phyloP scores from a whole-genome alignment of 176 grass and related monocot genomes.

The Musa schizocarpa region DNA sequence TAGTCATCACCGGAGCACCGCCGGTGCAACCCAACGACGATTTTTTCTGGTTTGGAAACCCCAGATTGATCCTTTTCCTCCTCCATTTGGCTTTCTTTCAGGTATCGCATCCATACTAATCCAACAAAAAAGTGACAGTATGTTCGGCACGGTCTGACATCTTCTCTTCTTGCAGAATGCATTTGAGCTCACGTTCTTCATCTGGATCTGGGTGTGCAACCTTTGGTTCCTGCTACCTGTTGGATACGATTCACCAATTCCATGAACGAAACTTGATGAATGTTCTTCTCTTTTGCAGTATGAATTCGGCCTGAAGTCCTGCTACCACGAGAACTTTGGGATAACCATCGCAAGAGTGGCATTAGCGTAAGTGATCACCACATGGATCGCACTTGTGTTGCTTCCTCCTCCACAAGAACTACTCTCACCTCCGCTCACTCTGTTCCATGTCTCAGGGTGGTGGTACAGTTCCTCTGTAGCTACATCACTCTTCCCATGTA shows the following conservation, averaged over 20 bases:
- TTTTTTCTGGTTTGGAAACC: slow-evolving; percentile 13
- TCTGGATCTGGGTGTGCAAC: slow-evolving; percentile 8
- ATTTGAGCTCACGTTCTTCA: slow-evolving; percentile 15
- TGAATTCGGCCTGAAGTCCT: slow-evolving; percentile 13
- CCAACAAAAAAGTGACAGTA: too few species aligned
- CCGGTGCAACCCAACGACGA: slow-evolving; percentile 13
- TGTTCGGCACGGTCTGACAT: too few species aligned
- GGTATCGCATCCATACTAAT: neutral
- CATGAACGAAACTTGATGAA: neutral
- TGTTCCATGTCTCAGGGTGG: slow-evolving; percentile 4
- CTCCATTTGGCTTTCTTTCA: slow-evolving; percentile 15
- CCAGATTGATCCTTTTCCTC: slow-evolving; percentile 4
- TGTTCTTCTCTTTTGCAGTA: neutral
- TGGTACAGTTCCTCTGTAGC: slow-evolving; percentile 10
- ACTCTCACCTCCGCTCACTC: neutral
- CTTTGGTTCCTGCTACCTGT: neutral
- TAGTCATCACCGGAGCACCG: slow-evolving; percentile 3
- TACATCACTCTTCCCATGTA: slow-evolving; percentile 18
- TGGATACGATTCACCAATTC: neutral
- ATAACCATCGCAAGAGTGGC: slow-evolving; percentile 8
- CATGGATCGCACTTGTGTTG: neutral
- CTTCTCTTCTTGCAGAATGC: slow-evolving; percentile 3
- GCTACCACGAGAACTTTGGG: slow-evolving; percentile 13
- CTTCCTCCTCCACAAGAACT: neutral
- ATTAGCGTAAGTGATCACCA: neutral